Evolutionary conservation across 306 rosid genomes (phyloP), one percentile per base, ranked within the genome.

Genomic region (Delonix regia): DNA sequence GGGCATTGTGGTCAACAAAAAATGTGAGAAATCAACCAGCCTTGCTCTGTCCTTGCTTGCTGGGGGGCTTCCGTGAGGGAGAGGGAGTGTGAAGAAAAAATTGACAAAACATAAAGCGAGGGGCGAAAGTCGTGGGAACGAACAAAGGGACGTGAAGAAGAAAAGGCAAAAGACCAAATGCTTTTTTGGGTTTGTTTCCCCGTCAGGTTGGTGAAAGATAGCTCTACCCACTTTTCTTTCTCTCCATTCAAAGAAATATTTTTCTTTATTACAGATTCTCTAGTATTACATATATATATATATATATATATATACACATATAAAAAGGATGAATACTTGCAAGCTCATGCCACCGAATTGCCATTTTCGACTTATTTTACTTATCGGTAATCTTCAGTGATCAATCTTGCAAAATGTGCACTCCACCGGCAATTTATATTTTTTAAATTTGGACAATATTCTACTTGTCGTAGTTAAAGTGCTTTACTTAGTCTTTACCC

Each of bases 101-200:
- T 80, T 16, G 71, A 78, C 22, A 79, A 81, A 78, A 59, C 69
- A 75, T 80, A 75, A 79, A 51, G 72, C 78, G 79, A 41, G 18
- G 85, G 81, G 68, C 67, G 79, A 84, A 81, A 86, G 90, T 68
- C 3, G 93, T 84, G 88, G 83, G 91, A 83, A 86, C 72, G 73
- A 68, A 79, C 67, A 78, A 87, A 80, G 83, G 80, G 71, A 81
- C 75, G 80, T 49, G 82, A 85, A 73, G 76, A 78, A 64, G 83
- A 83, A 72, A 86, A 85, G 78, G 49, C 33, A 67, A 84, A 91
- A 81, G 88, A 78, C 81, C 84, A 34, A 84, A 48, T 91, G 85
- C 95, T 87, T 88, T 88, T 87, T 84, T 78, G 80, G 83, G 80
- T 85, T 87, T 76, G 60, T 84, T 90, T 82, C 86, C 85, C 75